Evolutionary conservation across 192 early-diverging fungal species (phyloP).

Genomic region (Cetraspora pellucida): DNA sequence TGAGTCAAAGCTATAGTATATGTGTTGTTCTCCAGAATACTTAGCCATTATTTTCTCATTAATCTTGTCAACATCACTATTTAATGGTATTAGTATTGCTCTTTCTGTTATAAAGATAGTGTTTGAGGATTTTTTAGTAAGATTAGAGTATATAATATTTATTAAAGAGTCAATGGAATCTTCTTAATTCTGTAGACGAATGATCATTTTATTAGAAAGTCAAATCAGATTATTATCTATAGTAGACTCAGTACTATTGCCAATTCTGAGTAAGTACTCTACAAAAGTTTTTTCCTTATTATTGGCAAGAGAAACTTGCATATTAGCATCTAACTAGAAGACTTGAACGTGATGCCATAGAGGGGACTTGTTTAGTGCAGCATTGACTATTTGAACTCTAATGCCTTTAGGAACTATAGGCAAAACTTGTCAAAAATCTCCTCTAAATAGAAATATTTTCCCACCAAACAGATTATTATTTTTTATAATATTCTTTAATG

Average conservation of each 20-base stretch:
- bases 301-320: conserved; percentile 20
- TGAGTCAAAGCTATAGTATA: conserved; percentile 19
- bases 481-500: not conserved
- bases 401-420: conserved; percentile 27
- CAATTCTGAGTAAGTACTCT: not conserved
- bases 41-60: conserved; percentile 9
- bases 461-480: conserved; percentile 10
- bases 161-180: conserved; percentile 3
- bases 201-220: not conserved
- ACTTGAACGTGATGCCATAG: conserved; percentile 33
- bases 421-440: conserved; percentile 32
- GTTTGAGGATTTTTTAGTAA: not conserved
- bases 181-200: not conserved
- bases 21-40: conserved; percentile 10
- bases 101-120: conserved; percentile 1
- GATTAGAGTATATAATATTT: conserved; percentile 27
- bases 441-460: conserved; percentile 18
- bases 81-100: conserved; percentile 29
- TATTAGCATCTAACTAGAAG: conserved; percentile 34
- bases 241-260: not conserved
- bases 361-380: conserved; percentile 22
- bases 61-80: conserved; percentile 33
- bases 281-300: conserved; percentile 1
- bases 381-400: conserved; percentile 19
- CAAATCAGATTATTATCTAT: not conserved